These are phyloP conservation scores for Penicillium sumatraense DNA, from an alignment of 2,329 filamentous ascomycete genomes.

Conservation along the genomic window DNA sequence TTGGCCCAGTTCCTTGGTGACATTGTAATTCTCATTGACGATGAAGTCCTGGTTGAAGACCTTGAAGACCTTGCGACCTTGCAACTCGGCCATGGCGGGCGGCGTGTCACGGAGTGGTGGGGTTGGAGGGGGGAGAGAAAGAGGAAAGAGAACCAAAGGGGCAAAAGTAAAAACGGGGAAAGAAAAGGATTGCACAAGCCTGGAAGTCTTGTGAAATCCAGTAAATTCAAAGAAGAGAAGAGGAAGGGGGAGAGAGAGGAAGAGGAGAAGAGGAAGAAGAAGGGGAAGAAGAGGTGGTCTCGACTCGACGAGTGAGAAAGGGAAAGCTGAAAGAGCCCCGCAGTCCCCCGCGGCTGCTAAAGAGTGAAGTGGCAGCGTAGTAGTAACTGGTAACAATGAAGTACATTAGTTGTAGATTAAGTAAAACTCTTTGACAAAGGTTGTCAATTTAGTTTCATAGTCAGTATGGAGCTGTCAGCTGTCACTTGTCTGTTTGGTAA, in stretches of 20 bases:
- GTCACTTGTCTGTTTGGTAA: too few species aligned
- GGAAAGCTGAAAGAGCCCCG: slow-evolving; percentile 16
- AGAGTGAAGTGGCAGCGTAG: too few species aligned
- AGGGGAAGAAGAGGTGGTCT: neutral
- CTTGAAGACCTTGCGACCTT: slow-evolving; percentile 91
- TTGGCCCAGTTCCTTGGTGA: slow-evolving; percentile 97
- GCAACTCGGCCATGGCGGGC: slow-evolving; percentile 61
- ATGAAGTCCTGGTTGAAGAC: slow-evolving; percentile 99
- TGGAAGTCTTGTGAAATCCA: too few species aligned
- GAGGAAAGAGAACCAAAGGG: slow-evolving; percentile 3
- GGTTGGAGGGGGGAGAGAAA: neutral
- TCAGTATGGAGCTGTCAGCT: too few species aligned
- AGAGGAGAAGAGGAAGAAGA: neutral
- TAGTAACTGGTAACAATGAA: too few species aligned
- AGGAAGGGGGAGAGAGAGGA: slow-evolving; percentile 19
- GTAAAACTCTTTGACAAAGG: too few species aligned
- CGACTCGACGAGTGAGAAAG: slow-evolving; percentile 23
- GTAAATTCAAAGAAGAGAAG: slow-evolving; percentile 12
- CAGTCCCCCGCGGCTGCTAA: neutral
- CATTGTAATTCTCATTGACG: slow-evolving; percentile 96
- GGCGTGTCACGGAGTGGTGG: neutral
- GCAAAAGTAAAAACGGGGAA: slow-evolving; percentile 4
- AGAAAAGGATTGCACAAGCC: neutral
- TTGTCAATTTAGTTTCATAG: too few species aligned
- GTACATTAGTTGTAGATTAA: too few species aligned